Conservation (phyloP, 2,329 filamentous ascomycete species). For the Ophiostoma himal-ulmi region DNA sequence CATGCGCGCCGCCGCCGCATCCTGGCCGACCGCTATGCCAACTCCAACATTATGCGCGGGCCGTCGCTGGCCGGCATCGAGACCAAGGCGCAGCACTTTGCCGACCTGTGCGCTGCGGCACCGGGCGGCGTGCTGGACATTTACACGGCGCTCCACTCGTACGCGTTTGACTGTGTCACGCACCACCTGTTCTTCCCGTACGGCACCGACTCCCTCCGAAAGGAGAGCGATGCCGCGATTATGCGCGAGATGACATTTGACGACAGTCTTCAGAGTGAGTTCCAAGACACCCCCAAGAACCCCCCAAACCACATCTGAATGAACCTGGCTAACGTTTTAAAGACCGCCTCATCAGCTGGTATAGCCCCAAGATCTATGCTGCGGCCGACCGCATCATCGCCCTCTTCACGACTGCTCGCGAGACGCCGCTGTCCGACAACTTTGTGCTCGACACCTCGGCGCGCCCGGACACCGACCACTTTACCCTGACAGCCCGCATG, state of each 20-base stretch:
- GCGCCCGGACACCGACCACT: constrained; percentile 42
- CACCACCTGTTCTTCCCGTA: constrained; percentile 64
- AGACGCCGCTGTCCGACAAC: constrained; percentile 53
- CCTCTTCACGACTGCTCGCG: constrained; percentile 48
- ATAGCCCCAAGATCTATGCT: constrained; percentile 48
- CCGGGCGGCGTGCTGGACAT: constrained; percentile 48
- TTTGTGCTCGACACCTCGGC: constrained; percentile 51
- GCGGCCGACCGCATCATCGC: constrained; percentile 41
- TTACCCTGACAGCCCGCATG: constrained; percentile 56
- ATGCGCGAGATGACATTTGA: constrained; percentile 66
- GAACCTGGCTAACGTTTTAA: not conserved
- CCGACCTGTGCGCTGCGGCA: constrained; percentile 46
- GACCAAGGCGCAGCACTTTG: constrained; percentile 51
- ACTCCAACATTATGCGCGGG: constrained; percentile 57
- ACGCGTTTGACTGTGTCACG: constrained; percentile 63
- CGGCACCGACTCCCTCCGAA: constrained; percentile 55
- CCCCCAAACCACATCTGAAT: not conserved
- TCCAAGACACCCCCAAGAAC: too few species aligned
- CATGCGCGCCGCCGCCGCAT: constrained; percentile 59
- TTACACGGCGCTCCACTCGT: constrained; percentile 61
- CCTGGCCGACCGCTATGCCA: constrained; percentile 62
- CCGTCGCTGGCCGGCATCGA: constrained; percentile 52
- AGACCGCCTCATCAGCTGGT: constrained; percentile 57
- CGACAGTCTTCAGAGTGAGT: constrained; percentile 59
- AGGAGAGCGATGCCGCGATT: constrained; percentile 52